These are phyloP conservation scores for Penicillium rolfsii DNA, from an alignment of 2,329 filamentous ascomycete genomes.

Conservation along the genomic window DNA sequence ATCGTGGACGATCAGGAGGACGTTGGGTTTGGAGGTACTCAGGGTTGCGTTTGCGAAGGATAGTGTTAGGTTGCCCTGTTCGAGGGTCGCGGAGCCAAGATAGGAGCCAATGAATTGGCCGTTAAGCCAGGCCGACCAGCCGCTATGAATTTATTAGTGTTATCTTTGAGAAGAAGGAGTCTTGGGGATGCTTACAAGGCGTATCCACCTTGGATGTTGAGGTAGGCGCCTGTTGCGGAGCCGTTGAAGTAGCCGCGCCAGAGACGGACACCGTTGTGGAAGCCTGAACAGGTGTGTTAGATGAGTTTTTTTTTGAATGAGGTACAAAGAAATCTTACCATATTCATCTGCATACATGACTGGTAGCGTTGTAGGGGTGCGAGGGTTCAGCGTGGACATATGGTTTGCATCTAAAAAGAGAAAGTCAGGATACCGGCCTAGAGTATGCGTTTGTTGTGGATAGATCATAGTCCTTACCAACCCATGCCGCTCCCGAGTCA, in stretches of 20 bases:
- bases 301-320: background rate
- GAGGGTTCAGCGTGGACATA: conserved; percentile 46
- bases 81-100: conserved; percentile 45
- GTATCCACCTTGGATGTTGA: conserved; percentile 58
- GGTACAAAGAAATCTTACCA: conserved; percentile 20
- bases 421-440: conserved; percentile 8
- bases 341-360: conserved; percentile 55
- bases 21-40: conserved; percentile 54
- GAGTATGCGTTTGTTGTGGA: background rate
- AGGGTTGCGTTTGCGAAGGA: conserved; percentile 57
- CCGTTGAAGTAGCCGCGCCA: conserved; percentile 51
- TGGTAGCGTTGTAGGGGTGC: conserved; percentile 48
- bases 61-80: conserved; percentile 43
- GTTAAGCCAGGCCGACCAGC: conserved; percentile 63
- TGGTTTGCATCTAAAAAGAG: conserved; percentile 42
- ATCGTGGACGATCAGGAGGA: conserved; percentile 64
- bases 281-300: conserved; percentile 30
- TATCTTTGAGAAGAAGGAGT: background rate
- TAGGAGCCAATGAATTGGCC: conserved; percentile 60
- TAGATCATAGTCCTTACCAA: conserved; percentile 32
- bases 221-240: conserved; percentile 42
- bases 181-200: conserved; percentile 45
- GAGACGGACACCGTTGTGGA: conserved; percentile 50
- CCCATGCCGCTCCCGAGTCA: conserved; percentile 45
- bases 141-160: conserved; percentile 37